phyloP scores from a whole-genome alignment of 192 early-diverging fungal genomes.

The Umbelopsis vinacea region DNA sequence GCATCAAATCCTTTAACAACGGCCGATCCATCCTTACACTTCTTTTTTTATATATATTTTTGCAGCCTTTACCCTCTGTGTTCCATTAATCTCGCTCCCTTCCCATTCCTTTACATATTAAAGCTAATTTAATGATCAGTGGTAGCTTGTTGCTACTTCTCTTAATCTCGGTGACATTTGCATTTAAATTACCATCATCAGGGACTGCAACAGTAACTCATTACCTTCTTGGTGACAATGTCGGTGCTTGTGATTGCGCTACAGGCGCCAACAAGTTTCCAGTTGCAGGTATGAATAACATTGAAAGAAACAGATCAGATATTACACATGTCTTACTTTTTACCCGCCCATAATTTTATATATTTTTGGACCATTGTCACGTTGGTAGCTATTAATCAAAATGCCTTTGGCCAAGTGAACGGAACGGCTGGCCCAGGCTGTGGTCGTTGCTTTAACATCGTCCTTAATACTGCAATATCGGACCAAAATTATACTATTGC shows the following conservation, averaged over 20 bases:
- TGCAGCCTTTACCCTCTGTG: not conserved
- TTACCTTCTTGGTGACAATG: constrained; percentile 26
- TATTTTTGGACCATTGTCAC: too few species aligned
- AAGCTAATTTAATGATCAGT: constrained; percentile 12
- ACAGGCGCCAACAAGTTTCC: constrained; percentile 26
- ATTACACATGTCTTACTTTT: too few species aligned
- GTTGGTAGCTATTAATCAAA: constrained; percentile 24
- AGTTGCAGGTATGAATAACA: constrained; percentile 24
- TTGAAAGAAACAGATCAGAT: not conserved
- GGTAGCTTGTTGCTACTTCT: not conserved
- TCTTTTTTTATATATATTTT: not conserved
- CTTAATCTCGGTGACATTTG: not conserved
- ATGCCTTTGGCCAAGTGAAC: constrained; percentile 16
- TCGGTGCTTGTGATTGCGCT: constrained; percentile 29
- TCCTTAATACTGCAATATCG: constrained; percentile 1
- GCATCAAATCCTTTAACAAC: too few species aligned
- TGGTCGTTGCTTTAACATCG: constrained; percentile 25
- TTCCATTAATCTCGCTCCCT: not conserved
- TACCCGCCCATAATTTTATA: too few species aligned
- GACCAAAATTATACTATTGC: constrained; percentile 21
- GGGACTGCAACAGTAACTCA: constrained; percentile 27
- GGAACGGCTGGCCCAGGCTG: constrained; percentile 25
- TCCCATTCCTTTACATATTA: constrained; percentile 15
- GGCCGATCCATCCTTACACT: too few species aligned
- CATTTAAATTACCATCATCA: constrained; percentile 25